Percentiles rank a stretch among this genome's conserved stretches.
Conservation (phyloP, 345 rosid species). For the Salix caprea region DNA sequence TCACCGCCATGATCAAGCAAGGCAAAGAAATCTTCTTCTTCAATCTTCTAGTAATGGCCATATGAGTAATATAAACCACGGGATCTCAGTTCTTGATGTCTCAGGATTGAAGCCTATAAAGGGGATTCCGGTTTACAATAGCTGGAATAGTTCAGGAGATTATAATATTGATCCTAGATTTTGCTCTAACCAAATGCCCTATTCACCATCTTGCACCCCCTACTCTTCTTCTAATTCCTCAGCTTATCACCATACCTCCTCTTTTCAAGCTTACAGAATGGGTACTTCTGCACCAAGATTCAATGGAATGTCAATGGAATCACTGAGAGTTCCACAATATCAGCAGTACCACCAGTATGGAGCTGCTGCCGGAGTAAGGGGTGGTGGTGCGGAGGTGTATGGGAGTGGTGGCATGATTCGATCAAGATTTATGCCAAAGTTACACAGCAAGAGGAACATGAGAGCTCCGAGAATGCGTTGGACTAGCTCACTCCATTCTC, state of each 20-base stretch:
- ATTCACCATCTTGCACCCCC: conserved; percentile 7
- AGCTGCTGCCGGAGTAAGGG: background rate
- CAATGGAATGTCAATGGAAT: background rate
- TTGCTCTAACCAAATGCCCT: conserved; percentile 17
- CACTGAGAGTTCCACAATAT: background rate
- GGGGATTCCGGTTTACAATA: conserved; percentile 46
- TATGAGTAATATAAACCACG: conserved; percentile 20
- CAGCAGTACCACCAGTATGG: conserved; percentile 11
- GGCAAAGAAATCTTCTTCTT: conserved; percentile 6
- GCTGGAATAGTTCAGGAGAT: conserved; percentile 5
- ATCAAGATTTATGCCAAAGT: conserved; percentile 48
- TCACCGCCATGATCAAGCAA: background rate
- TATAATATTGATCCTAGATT: conserved; percentile 20
- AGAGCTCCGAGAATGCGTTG: conserved; percentile 81
- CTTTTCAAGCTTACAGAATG: background rate
- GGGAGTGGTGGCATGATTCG: conserved; percentile 29
- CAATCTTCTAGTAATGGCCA: background rate
- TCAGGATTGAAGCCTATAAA: conserved; percentile 36
- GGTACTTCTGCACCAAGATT: background rate
- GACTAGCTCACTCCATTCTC: conserved; percentile 48
- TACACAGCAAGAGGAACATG: conserved; percentile 48
- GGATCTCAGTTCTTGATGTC: conserved; percentile 28
- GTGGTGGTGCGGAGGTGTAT: conserved; percentile 16
- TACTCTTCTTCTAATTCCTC: conserved; percentile 1
- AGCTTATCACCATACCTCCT: background rate